These are phyloP conservation scores for Triticum monococcum DNA, from an alignment of 176 grass and related monocot genomes.

Conservation along the genomic window DNA sequence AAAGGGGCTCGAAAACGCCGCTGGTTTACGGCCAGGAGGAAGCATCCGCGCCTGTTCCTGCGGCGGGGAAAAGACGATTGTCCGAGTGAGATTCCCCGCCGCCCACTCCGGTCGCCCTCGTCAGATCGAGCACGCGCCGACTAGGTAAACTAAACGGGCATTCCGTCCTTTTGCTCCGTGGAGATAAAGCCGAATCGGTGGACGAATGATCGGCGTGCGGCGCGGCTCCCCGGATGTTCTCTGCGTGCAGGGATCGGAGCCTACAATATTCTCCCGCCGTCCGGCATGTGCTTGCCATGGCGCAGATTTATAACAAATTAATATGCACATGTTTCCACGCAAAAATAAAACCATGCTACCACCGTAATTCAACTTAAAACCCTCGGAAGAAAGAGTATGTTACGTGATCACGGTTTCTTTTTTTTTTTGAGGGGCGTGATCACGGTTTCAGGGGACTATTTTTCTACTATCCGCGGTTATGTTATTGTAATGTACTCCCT, in stretches of 20 bases:
- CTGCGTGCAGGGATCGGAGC: not conserved
- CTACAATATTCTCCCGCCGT: not conserved
- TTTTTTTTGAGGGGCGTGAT: no score
- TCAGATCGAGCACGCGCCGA: not conserved
- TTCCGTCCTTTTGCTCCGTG: not conserved
- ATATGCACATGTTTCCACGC: not conserved
- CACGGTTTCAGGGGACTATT: no score
- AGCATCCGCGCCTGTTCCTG: not conserved
- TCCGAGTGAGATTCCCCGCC: constrained; percentile 1
- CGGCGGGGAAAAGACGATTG: not conserved
- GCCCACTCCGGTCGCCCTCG: not conserved
- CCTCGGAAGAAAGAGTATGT: no score
- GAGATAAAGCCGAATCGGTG: not conserved
- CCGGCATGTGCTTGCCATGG: not conserved
- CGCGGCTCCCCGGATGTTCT: not conserved
- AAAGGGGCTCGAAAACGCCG: not conserved
- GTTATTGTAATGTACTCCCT: no score
- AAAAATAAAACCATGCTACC: no score
- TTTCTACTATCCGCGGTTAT: no score
- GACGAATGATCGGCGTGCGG: constrained; percentile 3
- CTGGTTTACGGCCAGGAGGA: not conserved
- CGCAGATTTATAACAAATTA: not conserved
- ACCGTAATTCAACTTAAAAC: no score
- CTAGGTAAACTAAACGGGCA: not conserved
- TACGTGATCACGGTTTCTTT: no score